Base-by-base conservation (phyloP, 371 early-diverging fungal genomes). In the Blastocladiella emersonii region DNA sequence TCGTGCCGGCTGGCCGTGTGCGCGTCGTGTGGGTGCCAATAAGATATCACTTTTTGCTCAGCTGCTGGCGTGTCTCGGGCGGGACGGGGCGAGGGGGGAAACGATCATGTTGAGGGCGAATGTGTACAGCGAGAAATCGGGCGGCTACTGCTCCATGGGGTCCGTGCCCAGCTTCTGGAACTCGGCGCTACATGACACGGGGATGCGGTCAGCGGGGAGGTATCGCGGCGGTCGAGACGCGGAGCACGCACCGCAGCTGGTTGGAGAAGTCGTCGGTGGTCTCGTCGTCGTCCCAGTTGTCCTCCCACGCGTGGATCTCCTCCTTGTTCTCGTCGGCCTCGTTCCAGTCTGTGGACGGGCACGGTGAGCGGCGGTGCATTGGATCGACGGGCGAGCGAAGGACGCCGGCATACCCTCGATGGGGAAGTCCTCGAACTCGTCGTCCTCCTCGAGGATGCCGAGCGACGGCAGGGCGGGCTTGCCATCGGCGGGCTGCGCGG, bases 231-330 rank as follows among this genome's bases (percentile, higher is more conserved):
- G 10, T 3, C 8, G 13, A 10, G 57, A 21, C 8, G 12, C 6
- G 43, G 30, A 27, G 1, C 2, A n/a, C 63, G 64, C 71, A 84
- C 88, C 85, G 80, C 64, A 92, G 75, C 72, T 92, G 93, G 68
- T 82, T 80, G 43, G 92, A 87, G 68, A 92, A 92, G 61, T 91
- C 93, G 64, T 92, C 93, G 63, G 90, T 89, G 59, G 90, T 69
- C 72, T 91, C 89, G 66, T 90, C 91, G 66, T 91, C 91, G 70
- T 92, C 93, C 92, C 93, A 92, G 76, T 89, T 87, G 61, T 90
- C 90, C 60, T 89, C 88, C 92, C 92, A 91, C 49, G 83, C 80
- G 39, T 84, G 75, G 36, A 85, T 75, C 63, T 90, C 90, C 64
- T 85, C 80, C 56, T 72, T 75, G 64, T 89, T 86, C 65, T 90